Evolutionary conservation across 176 grass and related monocot genomes (phyloP), one percentile per base, ranked within the genome.

Genomic region (Aechmea fasciata): DNA sequence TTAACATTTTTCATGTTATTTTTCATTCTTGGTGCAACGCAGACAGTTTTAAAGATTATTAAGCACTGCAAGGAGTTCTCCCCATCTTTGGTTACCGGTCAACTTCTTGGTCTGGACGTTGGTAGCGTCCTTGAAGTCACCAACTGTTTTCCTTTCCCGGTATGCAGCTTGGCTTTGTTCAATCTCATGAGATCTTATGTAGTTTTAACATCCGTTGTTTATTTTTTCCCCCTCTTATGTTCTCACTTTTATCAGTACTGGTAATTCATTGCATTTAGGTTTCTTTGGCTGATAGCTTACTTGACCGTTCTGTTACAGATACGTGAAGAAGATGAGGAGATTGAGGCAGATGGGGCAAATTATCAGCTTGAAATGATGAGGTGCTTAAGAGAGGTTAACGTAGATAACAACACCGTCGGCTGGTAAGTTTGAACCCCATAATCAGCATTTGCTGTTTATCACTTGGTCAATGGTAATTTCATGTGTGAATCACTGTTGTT

Each of bases 281-380:
- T 7, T 68, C 41, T 22, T 15, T 53, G 57, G 47, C 28, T 83
- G 57, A 69, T 70, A 17, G 54, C 63, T 75, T 52, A 41, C 11
- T 75, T 33, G 24, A 47, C 26, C 20, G 17, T 24, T 70, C 28
- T 28, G 66, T 70, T 72, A 13, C 41, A 99, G 95, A 90, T 85
- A 33, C 87, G 90, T 77, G 95, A 99, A 82, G 95, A 93, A 25
- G 90, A 99, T 50, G 95, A 99, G 52, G 90, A 99, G 84, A 69
- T 91, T 55, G 95, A 99, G 75, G 76, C 90, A 81, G 95, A 99
- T 88, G 95, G 89, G 57, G 95, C 95, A 3, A 99, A 99, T 77
- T 99, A 99, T 70, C 95, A 94, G 87, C 87, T 99, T 69, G 90
- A 99, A 80, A 99, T 99, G 94, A 99, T 93, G 94, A 90, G 83